phyloP scores from a whole-genome alignment of 2,329 filamentous ascomycete species.

The Neopestalotiopsis sp. region DNA sequence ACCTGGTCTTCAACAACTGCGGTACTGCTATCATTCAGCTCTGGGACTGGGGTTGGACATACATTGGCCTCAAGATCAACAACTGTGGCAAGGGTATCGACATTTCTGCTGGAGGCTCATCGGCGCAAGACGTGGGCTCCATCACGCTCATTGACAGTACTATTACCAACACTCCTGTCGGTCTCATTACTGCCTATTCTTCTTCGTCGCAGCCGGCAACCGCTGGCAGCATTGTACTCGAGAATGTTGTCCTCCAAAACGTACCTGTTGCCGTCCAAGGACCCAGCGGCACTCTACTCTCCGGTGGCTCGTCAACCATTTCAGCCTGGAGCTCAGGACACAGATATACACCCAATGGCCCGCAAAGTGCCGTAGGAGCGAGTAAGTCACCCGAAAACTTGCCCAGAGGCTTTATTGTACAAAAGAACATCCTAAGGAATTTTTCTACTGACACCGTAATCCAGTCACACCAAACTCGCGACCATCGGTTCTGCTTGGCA shows the following conservation, averaged over 20 bases:
- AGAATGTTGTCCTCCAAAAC: slow-evolving; percentile 46
- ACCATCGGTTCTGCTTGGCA: slow-evolving; percentile 59
- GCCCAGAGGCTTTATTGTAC: neutral
- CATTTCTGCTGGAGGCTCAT: slow-evolving; percentile 54
- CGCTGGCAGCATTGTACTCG: slow-evolving; percentile 64
- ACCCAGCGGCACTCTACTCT: slow-evolving; percentile 52
- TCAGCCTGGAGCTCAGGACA: slow-evolving; percentile 72
- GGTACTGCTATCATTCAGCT: slow-evolving; percentile 70
- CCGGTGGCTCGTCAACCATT: slow-evolving; percentile 58
- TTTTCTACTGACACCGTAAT: neutral
- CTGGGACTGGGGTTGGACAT: slow-evolving; percentile 78
- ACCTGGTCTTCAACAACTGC: slow-evolving; percentile 68
- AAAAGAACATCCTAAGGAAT: no score
- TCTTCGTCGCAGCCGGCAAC: slow-evolving; percentile 42
- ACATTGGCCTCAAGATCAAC: slow-evolving; percentile 65
- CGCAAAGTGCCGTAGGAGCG: slow-evolving; percentile 51
- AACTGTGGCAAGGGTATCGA: slow-evolving; percentile 66
- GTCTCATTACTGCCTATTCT: slow-evolving; percentile 67
- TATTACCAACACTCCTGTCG: slow-evolving; percentile 66
- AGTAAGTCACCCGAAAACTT: slow-evolving; percentile 11
- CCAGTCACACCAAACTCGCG: slow-evolving; percentile 47
- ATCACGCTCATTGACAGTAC: slow-evolving; percentile 73
- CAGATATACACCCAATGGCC: slow-evolving; percentile 54
- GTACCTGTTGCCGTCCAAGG: slow-evolving; percentile 45
- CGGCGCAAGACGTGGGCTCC: slow-evolving; percentile 67